These are phyloP conservation scores for Penicillium robsamsonii DNA, from an alignment of 495 filamentous ascomycete genomes.

Conservation along the genomic window DNA sequence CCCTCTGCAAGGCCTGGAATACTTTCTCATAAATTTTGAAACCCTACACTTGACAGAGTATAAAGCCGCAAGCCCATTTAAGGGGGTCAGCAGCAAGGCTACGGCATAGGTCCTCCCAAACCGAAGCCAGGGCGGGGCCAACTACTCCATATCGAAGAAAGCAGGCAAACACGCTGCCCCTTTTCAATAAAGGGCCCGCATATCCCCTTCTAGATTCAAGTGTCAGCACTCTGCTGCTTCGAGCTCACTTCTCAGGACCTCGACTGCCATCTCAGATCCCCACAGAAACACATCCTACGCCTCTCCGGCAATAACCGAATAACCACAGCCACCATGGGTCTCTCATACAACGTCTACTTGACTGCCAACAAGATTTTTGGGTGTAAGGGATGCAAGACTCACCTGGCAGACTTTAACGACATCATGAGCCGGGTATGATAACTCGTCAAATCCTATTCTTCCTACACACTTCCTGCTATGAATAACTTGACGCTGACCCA, in stretches of 20 bases:
- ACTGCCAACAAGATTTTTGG: conserved; percentile 87
- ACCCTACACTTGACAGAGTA: background rate
- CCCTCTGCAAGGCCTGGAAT: background rate
- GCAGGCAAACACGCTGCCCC: conserved; percentile 7
- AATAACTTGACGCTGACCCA: conserved; percentile 15
- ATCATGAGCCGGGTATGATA: conserved; percentile 83
- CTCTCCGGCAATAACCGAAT: conserved; percentile 9
- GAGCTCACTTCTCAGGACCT: conserved; percentile 10
- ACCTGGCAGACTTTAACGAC: conserved; percentile 90
- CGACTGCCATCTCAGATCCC: background rate
- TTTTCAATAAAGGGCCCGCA: conserved; percentile 8
- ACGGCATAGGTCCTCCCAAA: conserved; percentile 1
- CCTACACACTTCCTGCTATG: conserved; percentile 9
- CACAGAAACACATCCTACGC: conserved; percentile 2
- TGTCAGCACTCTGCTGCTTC: conserved; percentile 7
- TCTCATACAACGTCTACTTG: conserved; percentile 94
- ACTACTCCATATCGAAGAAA: conserved; percentile 8
- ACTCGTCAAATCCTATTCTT: conserved; percentile 13
- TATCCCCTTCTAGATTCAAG: conserved; percentile 2
- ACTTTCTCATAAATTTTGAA: background rate
- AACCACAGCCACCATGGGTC: conserved; percentile 65
- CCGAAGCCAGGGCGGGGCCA: conserved; percentile 11
- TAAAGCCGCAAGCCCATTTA: background rate
- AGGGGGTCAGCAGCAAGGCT: background rate
- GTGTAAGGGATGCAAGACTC: conserved; percentile 93